phyloP scores from a whole-genome alignment of 805 yeast genomes.

The Yamadazyma insecticola region DNA sequence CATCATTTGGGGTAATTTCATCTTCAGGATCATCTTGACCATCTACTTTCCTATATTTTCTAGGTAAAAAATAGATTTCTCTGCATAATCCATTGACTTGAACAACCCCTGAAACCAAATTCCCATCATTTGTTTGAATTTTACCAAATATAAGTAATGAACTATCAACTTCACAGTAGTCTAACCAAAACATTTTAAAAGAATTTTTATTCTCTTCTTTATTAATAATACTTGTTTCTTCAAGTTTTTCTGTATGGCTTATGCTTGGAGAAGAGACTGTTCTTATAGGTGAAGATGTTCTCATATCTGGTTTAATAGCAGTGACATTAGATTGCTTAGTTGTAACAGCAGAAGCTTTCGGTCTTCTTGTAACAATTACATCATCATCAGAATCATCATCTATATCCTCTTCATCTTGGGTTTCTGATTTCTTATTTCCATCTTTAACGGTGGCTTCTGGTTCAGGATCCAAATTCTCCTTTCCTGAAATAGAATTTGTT shows the following conservation, averaged over 20 bases:
- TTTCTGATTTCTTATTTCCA: slow-evolving; percentile 7
- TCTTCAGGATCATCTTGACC: slow-evolving; percentile 36
- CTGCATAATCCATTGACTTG: slow-evolving; percentile 67
- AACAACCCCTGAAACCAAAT: slow-evolving; percentile 66
- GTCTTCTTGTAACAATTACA: slow-evolving; percentile 49
- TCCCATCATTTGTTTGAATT: slow-evolving; percentile 53
- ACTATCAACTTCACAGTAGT: slow-evolving; percentile 73
- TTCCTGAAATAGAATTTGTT: slow-evolving; percentile 3
- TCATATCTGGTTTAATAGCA: slow-evolving; percentile 28
- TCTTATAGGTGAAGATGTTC: slow-evolving; percentile 19
- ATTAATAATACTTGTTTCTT: slow-evolving; percentile 15
- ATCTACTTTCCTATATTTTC: slow-evolving; percentile 40
- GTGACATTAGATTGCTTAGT: slow-evolving; percentile 33
- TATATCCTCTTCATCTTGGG: slow-evolving; percentile 1
- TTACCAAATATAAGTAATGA: slow-evolving; percentile 78
- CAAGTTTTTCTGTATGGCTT: slow-evolving; percentile 30
- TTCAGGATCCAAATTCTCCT: slow-evolving; percentile 1
- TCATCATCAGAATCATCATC: slow-evolving; percentile 47
- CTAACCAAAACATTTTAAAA: slow-evolving; percentile 85
- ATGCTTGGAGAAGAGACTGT: slow-evolving; percentile 8
- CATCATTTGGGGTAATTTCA: slow-evolving; percentile 53
- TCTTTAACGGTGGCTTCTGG: slow-evolving; percentile 1
- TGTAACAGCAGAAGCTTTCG: slow-evolving; percentile 41
- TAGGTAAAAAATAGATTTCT: slow-evolving; percentile 76
- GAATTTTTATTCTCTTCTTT: slow-evolving; percentile 35